phyloP scores from a whole-genome alignment of 441 rosid genomes.

The Gossypium davidsonii region DNA sequence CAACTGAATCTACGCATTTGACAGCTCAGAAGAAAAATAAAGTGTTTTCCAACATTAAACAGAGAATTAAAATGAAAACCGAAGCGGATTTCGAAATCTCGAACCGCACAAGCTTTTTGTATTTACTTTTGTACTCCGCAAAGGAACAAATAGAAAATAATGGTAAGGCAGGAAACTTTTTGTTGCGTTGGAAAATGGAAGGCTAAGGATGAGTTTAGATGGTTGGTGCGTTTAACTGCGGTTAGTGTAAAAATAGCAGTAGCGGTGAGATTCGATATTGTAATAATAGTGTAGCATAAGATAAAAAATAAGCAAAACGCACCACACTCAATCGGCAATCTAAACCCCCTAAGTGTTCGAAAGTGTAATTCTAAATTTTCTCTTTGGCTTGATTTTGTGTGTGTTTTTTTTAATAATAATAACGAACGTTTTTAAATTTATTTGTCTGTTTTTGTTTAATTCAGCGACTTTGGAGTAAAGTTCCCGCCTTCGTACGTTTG shows the following conservation, averaged over 20 bases:
- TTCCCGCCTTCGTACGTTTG: conserved; percentile 45
- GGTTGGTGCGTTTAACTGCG: no score
- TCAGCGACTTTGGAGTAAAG: conserved; percentile 26
- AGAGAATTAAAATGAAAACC: background rate
- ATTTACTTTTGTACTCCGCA: background rate
- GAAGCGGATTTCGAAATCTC: background rate
- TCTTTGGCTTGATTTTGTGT: background rate
- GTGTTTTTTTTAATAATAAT: background rate
- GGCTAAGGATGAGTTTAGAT: background rate
- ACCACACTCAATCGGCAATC: no score
- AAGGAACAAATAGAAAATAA: background rate
- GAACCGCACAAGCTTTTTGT: background rate
- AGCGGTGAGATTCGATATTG: no score
- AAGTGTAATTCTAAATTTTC: background rate
- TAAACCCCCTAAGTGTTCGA: background rate
- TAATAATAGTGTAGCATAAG: no score
- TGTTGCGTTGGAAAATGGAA: background rate
- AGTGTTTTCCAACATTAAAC: background rate
- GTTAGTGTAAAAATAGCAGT: no score
- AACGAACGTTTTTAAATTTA: background rate
- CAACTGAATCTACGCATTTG: background rate
- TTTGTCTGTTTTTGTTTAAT: conserved; percentile 7
- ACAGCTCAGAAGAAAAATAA: background rate
- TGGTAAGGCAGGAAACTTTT: background rate
- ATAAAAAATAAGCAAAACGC: no score